phyloP scores from a whole-genome alignment of 148 eudicot genomes.

The Rhododendron griersonianum region DNA sequence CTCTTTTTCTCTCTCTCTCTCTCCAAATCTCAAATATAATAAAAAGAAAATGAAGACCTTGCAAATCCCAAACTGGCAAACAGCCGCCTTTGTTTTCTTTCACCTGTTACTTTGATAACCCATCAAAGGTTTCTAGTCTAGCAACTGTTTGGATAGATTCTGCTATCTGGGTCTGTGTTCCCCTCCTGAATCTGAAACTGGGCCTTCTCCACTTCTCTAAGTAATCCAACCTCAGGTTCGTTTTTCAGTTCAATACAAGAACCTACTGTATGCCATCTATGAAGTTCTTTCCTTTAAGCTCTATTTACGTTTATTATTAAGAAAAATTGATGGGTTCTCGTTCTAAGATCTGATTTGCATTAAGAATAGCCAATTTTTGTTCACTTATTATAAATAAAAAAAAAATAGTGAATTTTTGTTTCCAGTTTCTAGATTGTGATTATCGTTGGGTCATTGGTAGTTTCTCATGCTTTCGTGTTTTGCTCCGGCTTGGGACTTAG shows the following conservation, averaged over 20 bases:
- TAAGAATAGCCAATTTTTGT: neutral
- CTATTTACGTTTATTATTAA: neutral
- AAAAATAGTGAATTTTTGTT: neutral
- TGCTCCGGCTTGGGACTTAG: too few relatives aligned
- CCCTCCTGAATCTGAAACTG: neutral
- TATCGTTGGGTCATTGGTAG: neutral
- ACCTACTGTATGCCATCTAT: neutral
- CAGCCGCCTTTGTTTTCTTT: constrained; percentile 10
- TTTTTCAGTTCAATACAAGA: neutral
- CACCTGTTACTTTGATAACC: neutral
- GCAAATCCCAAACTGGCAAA: neutral
- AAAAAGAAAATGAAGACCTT: neutral
- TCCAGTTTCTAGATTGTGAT: neutral
- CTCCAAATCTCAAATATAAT: neutral
- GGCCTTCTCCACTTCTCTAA: neutral
- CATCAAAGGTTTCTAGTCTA: neutral
- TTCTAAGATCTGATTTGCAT: neutral
- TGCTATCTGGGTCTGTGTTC: neutral
- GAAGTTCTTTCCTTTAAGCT: neutral
- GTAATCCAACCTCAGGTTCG: neutral
- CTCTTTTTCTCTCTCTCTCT: neutral
- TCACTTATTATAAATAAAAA: neutral
- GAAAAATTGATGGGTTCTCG: neutral
- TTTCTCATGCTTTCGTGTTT: too few relatives aligned
- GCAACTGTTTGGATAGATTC: neutral